phyloP scores from a whole-genome alignment of 441 rosid species.

The Brassica hybrid region DNA sequence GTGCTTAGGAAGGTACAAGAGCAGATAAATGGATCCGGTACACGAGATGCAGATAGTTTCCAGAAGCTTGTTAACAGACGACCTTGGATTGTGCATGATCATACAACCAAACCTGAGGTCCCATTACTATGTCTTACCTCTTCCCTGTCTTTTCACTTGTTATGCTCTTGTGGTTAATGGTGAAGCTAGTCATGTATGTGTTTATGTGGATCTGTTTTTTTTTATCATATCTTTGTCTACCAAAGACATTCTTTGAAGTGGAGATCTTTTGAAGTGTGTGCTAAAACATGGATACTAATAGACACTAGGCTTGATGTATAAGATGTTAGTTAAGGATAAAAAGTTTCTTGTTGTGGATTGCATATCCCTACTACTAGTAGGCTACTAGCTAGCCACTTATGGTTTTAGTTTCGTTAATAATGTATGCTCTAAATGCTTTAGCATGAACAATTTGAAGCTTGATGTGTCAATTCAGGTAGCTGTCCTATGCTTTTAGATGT shows the following conservation, averaged over 20 bases:
- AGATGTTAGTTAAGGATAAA: not conserved
- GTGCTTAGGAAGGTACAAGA: slow-evolving; percentile 50
- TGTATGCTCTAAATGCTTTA: not conserved
- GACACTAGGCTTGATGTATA: slow-evolving; percentile 9
- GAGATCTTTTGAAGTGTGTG: slow-evolving; percentile 1
- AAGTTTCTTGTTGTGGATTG: slow-evolving; percentile 11
- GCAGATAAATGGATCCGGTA: slow-evolving; percentile 23
- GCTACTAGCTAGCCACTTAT: not conserved
- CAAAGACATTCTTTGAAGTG: not conserved
- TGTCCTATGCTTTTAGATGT: slow-evolving; percentile 2
- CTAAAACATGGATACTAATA: slow-evolving; percentile 1
- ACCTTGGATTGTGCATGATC: slow-evolving; percentile 59
- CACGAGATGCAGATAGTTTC: slow-evolving; percentile 41
- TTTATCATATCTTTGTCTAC: not conserved
- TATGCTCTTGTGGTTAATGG: slow-evolving; percentile 14
- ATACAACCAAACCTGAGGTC: slow-evolving; percentile 28
- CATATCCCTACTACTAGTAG: not conserved
- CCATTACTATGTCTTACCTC: slow-evolving; percentile 13
- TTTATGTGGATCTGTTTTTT: not conserved
- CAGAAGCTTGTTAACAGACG: slow-evolving; percentile 40
- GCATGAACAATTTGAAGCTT: slow-evolving; percentile 6
- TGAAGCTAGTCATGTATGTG: not conserved
- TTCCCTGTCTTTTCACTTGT: slow-evolving; percentile 15
- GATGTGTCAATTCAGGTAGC: slow-evolving; percentile 15
- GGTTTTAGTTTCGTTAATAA: slow-evolving; percentile 15